Conservation (phyloP, 352 stramenopile genomes). For the Phytopythium ostracodes region DNA sequence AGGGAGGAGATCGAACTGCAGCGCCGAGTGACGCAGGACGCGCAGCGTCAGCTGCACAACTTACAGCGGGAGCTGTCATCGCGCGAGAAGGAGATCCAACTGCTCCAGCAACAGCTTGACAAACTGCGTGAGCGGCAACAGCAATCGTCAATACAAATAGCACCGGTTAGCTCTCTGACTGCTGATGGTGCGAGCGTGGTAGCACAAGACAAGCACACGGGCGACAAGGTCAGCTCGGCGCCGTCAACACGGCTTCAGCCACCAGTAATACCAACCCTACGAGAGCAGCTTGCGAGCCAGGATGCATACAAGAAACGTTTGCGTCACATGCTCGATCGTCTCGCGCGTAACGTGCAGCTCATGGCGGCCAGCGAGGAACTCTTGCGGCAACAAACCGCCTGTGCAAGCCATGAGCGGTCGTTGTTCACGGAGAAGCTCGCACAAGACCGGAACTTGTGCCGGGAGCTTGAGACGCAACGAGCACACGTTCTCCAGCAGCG, state of each 20-base stretch:
- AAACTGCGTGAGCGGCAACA: conserved; percentile 17
- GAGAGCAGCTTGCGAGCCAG: conserved; percentile 39
- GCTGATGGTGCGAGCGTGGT: neutral
- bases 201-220: neutral
- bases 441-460: conserved; percentile 33
- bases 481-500: conserved; percentile 21
- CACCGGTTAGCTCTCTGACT: neutral
- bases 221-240: conserved; percentile 5
- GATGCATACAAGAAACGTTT: conserved; percentile 60
- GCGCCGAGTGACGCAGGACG: conserved; percentile 34
- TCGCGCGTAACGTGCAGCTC: conserved; percentile 32
- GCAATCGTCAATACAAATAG: neutral
- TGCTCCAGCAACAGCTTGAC: conserved; percentile 32
- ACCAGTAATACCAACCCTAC: conserved; percentile 14
- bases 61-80: conserved; percentile 25
- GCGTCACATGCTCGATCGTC: conserved; percentile 35
- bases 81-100: conserved; percentile 33
- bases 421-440: conserved; percentile 34
- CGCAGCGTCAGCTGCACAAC: conserved; percentile 40
- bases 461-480: conserved; percentile 20
- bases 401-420: conserved; percentile 19
- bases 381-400: conserved; percentile 19
- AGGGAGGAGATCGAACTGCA: conserved; percentile 58
- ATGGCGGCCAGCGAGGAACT: conserved; percentile 32
- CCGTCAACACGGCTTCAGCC: neutral